phyloP scores from a whole-genome alignment of 2,329 filamentous ascomycete species.

The Bipolaris cookei region DNA sequence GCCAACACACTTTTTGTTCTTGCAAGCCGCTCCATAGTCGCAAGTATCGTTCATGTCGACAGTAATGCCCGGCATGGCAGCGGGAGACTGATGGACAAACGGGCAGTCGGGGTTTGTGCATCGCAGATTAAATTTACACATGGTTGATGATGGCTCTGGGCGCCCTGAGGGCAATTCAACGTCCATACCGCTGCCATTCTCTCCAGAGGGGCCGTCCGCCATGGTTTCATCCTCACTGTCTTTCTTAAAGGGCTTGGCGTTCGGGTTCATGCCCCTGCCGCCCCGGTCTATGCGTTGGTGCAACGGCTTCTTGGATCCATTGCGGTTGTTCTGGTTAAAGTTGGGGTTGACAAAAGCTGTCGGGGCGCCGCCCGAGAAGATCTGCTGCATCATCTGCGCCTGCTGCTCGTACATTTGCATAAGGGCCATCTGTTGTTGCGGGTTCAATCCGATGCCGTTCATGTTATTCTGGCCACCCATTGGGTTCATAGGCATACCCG shows the following conservation, averaged over 20 bases:
- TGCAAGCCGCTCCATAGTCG: constrained; percentile 87
- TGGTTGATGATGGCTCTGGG: constrained; percentile 65
- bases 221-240: constrained; percentile 49
- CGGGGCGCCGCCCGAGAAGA: constrained; percentile 51
- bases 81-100: constrained; percentile 93
- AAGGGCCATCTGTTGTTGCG: constrained; percentile 74
- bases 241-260: constrained; percentile 58
- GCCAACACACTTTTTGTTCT: constrained; percentile 91
- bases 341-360: constrained; percentile 60
- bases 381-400: constrained; percentile 62
- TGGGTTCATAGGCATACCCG: constrained; percentile 38
- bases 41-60: constrained; percentile 84
- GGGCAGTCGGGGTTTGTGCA: constrained; percentile 91
- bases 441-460: constrained; percentile 61
- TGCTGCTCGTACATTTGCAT: constrained; percentile 85
- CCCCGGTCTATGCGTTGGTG: constrained; percentile 70
- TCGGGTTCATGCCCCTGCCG: constrained; percentile 56
- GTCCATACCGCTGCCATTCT: constrained; percentile 60
- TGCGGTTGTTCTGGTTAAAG: constrained; percentile 55
- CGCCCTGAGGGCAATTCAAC: constrained; percentile 64
- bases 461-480: constrained; percentile 53
- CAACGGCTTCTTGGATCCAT: constrained; percentile 62
- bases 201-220: constrained; percentile 44
- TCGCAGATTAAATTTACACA: constrained; percentile 88
- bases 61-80: constrained; percentile 75